phyloP scores from a whole-genome alignment of 1,284 basidiomycete species.

The Rugiboletus extremiorientalis region DNA sequence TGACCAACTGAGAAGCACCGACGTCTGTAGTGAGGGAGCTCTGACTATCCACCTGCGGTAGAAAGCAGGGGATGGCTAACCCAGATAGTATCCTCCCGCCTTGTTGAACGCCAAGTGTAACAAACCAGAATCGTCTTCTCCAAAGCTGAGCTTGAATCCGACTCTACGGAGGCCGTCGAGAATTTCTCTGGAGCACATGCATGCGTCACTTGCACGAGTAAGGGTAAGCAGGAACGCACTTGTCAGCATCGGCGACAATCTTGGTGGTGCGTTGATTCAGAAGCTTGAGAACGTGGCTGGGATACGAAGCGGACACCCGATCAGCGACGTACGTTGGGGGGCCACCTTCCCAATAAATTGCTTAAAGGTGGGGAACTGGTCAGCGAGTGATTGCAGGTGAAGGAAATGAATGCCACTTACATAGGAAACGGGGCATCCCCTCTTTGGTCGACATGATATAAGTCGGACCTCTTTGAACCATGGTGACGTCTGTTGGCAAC shows the following conservation, averaged over 20 bases:
- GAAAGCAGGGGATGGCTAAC: constrained; percentile 21
- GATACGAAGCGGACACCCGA: constrained; percentile 37
- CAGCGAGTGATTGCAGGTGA: background rate
- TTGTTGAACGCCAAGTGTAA: constrained; percentile 31
- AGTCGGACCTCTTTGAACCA: constrained; percentile 62
- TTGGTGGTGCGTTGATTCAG: constrained; percentile 45
- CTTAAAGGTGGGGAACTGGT: constrained; percentile 21
- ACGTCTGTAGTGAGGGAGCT: constrained; percentile 42
- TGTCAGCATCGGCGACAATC: constrained; percentile 23
- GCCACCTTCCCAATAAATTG: constrained; percentile 42
- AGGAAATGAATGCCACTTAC: constrained; percentile 32
- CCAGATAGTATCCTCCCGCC: constrained; percentile 47
- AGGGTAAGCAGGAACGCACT: constrained; percentile 4
- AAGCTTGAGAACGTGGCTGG: constrained; percentile 25
- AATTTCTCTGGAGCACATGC: constrained; percentile 43
- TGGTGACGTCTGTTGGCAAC: constrained; percentile 49
- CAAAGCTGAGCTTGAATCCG: constrained; percentile 60
- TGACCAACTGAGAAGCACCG: constrained; percentile 63
- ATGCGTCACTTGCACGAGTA: constrained; percentile 34
- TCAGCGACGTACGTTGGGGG: constrained; percentile 43
- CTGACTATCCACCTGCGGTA: background rate
- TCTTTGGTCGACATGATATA: constrained; percentile 56
- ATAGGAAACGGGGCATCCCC: constrained; percentile 42
- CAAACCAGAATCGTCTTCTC: constrained; percentile 52
- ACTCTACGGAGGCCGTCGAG: constrained; percentile 51